These are phyloP conservation scores for Candida stauntonica DNA, from an alignment of 805 yeast genomes.

Conservation along the genomic window DNA sequence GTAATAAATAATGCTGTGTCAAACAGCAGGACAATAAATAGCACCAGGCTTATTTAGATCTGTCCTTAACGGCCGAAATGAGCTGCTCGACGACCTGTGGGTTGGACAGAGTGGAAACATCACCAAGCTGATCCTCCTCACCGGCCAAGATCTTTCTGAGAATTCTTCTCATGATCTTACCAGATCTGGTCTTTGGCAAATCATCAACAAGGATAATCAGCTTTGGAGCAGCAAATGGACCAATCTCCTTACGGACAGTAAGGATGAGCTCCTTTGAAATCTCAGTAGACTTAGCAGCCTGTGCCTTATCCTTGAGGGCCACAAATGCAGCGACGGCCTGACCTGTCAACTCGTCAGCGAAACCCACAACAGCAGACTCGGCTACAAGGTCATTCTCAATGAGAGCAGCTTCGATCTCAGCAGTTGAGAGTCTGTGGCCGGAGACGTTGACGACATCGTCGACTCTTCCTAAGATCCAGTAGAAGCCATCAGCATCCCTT, in stretches of 20 bases:
- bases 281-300: conserved; percentile 14
- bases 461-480: conserved; percentile 97
- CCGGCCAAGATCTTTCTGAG: conserved; percentile 89
- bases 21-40: background rate
- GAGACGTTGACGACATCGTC: conserved; percentile 98
- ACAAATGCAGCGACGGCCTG: conserved; percentile 97
- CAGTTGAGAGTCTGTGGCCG: conserved; percentile 97
- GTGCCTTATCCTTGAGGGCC: conserved; percentile 56
- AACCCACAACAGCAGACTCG: conserved; percentile 96
- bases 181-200: conserved; percentile 97
- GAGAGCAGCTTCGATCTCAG: conserved; percentile 93
- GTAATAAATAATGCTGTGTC: background rate
- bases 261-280: conserved; percentile 56
- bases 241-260: conserved; percentile 89
- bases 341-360: conserved; percentile 92
- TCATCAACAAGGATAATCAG: conserved; percentile 78
- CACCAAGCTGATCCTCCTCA: conserved; percentile 92
- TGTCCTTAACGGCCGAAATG: conserved; percentile 51
- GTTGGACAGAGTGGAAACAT: conserved; percentile 82
- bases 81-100: conserved; percentile 79
- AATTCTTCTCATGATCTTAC: conserved; percentile 98
- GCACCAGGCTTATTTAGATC: conserved; percentile 8
- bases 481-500: conserved; percentile 92
- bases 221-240: conserved; percentile 92
- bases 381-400: conserved; percentile 75